Conservation (phyloP, 2,329 filamentous ascomycete species). For the Sarocladiaceae sp. region DNA sequence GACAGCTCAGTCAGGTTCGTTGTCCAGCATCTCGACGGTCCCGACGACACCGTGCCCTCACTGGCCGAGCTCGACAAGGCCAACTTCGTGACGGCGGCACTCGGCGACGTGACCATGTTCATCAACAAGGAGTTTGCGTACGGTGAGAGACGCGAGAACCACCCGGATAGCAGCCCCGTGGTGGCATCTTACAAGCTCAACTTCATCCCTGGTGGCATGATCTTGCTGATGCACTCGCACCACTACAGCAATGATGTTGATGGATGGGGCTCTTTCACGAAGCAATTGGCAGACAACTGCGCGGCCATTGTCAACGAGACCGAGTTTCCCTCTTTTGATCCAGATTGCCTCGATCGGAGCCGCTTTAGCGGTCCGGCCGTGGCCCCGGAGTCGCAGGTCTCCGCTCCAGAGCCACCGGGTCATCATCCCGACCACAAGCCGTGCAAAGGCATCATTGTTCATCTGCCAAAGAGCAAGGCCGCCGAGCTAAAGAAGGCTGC, state of each 20-base stretch:
- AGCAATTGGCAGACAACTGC: constrained; percentile 39
- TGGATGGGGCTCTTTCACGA: constrained; percentile 29
- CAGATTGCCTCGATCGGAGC: constrained; percentile 28
- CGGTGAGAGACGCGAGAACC: constrained; percentile 32
- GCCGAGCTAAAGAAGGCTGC: constrained; percentile 33
- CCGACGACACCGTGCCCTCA: constrained; percentile 28
- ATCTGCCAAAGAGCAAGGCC: constrained; percentile 39
- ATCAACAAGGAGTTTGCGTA: constrained; percentile 31
- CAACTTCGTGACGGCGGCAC: constrained; percentile 26
- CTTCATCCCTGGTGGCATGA: constrained; percentile 34
- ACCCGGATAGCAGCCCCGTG: constrained; percentile 28
- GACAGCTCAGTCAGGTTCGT: constrained; percentile 29
- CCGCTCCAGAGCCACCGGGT: neutral
- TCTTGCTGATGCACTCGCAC: constrained; percentile 35
- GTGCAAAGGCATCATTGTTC: constrained; percentile 29
- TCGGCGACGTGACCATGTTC: constrained; percentile 30
- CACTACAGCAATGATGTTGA: constrained; percentile 36
- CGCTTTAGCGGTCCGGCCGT: constrained; percentile 20
- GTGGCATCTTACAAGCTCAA: constrained; percentile 34
- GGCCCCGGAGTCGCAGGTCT: neutral
- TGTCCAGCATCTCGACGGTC: constrained; percentile 31
- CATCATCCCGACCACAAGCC: neutral
- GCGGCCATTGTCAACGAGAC: constrained; percentile 25
- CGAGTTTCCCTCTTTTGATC: constrained; percentile 28
- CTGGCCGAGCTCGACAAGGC: constrained; percentile 31